Percentiles rank a stretch among this genome's conserved stretches.
These are phyloP conservation scores for Lodderomyces margitis DNA, from an alignment of 1,139 yeast genomes.

Conservation along the genomic window DNA sequence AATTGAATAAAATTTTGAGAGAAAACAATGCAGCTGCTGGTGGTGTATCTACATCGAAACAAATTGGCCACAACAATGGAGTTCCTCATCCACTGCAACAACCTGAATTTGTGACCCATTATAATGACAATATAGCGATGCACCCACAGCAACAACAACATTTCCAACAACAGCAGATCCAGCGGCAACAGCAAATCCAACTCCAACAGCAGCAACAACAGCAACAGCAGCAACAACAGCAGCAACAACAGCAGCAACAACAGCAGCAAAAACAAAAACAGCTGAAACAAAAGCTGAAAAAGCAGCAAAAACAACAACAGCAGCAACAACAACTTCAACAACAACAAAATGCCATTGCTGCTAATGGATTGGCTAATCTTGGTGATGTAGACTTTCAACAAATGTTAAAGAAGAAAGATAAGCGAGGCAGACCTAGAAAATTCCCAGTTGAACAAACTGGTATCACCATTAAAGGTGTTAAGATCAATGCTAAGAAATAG, in stretches of 20 bases:
- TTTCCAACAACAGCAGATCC: neutral
- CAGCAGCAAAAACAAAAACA: neutral
- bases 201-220: constrained; percentile 5
- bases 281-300: neutral
- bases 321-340: constrained; percentile 2
- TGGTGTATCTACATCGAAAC: neutral
- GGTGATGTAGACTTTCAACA: constrained; percentile 40
- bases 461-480: constrained; percentile 44
- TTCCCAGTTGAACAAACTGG: constrained; percentile 52
- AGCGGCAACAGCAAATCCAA: constrained; percentile 6
- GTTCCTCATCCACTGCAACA: neutral
- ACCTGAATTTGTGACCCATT: neutral
- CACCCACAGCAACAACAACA: neutral
- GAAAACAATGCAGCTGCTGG: constrained; percentile 13
- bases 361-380: constrained; percentile 22
- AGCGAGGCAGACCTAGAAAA: constrained; percentile 52
- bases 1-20: constrained; percentile 36
- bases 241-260: neutral
- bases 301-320: neutral
- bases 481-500: constrained; percentile 31
- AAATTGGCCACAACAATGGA: neutral
- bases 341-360: constrained; percentile 18
- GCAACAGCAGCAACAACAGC: constrained; percentile 1
- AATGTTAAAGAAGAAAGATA: constrained; percentile 41
- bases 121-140: neutral